A percentile compares a stretch with the other conserved stretches of the same genome.
Evolutionary conservation across 2,329 filamentous ascomycete genomes (phyloP).

Genomic region (Aspergillus brunneoviolaceus): DNA sequence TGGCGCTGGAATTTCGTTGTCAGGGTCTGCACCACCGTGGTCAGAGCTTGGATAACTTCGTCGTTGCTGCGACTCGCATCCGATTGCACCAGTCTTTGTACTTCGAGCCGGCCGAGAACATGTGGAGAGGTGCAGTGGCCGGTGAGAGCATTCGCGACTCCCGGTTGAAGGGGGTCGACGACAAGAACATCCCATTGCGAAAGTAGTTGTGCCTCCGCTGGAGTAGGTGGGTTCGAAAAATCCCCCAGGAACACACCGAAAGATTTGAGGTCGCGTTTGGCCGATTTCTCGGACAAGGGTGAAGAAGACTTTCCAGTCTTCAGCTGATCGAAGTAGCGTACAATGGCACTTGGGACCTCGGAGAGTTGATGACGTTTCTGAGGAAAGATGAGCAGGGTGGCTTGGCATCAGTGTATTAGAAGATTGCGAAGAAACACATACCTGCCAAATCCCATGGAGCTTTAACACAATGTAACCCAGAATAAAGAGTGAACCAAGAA

Average conservation of each 20-base stretch:
- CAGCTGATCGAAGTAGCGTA: conserved; percentile 14
- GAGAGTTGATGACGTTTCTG: conserved; percentile 17
- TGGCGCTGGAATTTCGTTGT: conserved; percentile 4
- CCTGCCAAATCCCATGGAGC: conserved; percentile 11
- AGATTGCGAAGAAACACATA: background rate
- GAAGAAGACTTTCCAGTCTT: conserved; percentile 6
- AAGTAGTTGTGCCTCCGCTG: conserved; percentile 27
- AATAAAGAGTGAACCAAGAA: conserved; percentile 13
- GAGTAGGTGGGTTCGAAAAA: conserved; percentile 31
- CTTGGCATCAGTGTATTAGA: background rate
- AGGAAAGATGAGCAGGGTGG: background rate
- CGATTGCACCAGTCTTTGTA: conserved; percentile 4
- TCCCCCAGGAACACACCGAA: conserved; percentile 38
- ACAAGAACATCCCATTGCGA: conserved; percentile 36
- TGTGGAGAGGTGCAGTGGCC: conserved; percentile 2
- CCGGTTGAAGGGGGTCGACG: conserved; percentile 33
- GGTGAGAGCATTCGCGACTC: conserved; percentile 29
- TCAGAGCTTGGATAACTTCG: conserved; percentile 9
- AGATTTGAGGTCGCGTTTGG: conserved; percentile 15
- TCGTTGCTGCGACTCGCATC: conserved; percentile 7
- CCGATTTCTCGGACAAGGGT: background rate
- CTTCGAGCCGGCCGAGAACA: conserved; percentile 13
- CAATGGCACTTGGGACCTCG: conserved; percentile 9
- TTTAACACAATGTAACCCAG: conserved; percentile 13
- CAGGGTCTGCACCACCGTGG: conserved; percentile 1